phyloP scores from a whole-genome alignment of 345 rosid species.

The Hibiscus tridactylites region DNA sequence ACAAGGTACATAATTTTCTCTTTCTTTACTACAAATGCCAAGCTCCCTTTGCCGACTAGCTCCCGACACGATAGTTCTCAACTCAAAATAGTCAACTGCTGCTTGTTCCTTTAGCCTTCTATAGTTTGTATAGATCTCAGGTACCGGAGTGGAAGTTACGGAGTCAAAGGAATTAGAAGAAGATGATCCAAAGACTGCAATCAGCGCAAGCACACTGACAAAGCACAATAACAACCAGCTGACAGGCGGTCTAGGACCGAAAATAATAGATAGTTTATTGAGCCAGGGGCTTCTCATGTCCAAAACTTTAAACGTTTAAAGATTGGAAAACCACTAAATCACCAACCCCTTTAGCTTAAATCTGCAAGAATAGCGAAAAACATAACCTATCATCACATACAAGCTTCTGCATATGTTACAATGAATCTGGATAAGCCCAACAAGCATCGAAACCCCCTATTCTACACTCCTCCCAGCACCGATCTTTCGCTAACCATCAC shows the following conservation, averaged over 20 bases:
- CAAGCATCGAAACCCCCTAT: conserved; percentile 22
- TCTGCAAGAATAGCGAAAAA: conserved; percentile 27
- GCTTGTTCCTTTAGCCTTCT: conserved; percentile 91
- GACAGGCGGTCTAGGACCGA: conserved; percentile 60
- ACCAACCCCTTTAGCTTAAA: conserved; percentile 17
- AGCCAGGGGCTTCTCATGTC: conserved; percentile 93
- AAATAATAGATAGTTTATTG: conserved; percentile 45
- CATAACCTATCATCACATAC: conserved; percentile 30
- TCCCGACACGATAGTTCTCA: conserved; percentile 52
- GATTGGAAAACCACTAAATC: conserved; percentile 22
- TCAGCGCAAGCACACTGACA: conserved; percentile 53
- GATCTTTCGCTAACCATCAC: conserved; percentile 10
- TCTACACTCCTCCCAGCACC: conserved; percentile 9
- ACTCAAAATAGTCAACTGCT: conserved; percentile 68
- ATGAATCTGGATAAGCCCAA: conserved; percentile 19
- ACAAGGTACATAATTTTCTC: conserved; percentile 86
- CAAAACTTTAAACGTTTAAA: conserved; percentile 22
- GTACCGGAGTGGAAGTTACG: conserved; percentile 29
- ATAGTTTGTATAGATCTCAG: conserved; percentile 56
- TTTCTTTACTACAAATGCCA: conserved; percentile 76
- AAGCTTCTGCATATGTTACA: conserved; percentile 23
- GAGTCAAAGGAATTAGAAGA: conserved; percentile 47
- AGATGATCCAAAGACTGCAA: conserved; percentile 67
- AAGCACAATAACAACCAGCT: conserved; percentile 60
- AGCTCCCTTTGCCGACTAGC: conserved; percentile 51